Conservation (phyloP, 2,329 filamentous ascomycete genomes). For the Monosporascus ibericus region DNA sequence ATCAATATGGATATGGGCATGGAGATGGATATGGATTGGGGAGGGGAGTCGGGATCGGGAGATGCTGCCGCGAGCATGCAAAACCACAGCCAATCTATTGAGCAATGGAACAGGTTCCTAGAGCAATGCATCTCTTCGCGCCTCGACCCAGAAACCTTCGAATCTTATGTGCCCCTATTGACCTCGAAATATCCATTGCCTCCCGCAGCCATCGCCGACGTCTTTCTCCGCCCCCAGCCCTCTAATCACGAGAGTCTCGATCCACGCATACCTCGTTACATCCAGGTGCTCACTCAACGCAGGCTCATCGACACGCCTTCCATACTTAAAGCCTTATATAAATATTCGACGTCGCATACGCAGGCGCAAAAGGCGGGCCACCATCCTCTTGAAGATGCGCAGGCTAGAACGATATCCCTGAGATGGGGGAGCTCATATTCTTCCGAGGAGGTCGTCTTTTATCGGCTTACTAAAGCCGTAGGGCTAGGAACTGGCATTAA, state of each 20-base stretch:
- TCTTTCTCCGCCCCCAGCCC: constrained; percentile 51
- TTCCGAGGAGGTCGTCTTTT: constrained; percentile 86
- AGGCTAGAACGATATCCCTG: constrained; percentile 11
- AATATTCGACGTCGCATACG: constrained; percentile 48
- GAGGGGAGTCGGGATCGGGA: constrained; percentile 3
- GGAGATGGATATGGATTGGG: constrained; percentile 13
- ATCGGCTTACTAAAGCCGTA: constrained; percentile 85
- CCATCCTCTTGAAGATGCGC: constrained; percentile 10
- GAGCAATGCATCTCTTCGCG: constrained; percentile 43
- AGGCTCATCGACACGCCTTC: constrained; percentile 48
- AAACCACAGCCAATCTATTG: constrained; percentile 18
- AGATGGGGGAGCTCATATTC: constrained; percentile 53
- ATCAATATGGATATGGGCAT: constrained; percentile 4
- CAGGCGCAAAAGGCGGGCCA: constrained; percentile 20
- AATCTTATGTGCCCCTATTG: constrained; percentile 42
- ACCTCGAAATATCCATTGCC: constrained; percentile 46
- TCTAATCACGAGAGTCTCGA: constrained; percentile 47
- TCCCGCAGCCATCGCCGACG: constrained; percentile 45
- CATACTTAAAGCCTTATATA: constrained; percentile 49
- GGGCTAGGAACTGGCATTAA: constrained; percentile 46
- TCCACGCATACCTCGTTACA: constrained; percentile 52
- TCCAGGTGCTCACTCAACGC: constrained; percentile 47
- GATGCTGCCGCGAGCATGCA: neutral
- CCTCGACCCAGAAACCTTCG: constrained; percentile 48
- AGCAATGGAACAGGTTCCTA: constrained; percentile 47